Conservation (phyloP, 176 grass and related monocot genomes). For the Eragrostis nindensis region DNA sequence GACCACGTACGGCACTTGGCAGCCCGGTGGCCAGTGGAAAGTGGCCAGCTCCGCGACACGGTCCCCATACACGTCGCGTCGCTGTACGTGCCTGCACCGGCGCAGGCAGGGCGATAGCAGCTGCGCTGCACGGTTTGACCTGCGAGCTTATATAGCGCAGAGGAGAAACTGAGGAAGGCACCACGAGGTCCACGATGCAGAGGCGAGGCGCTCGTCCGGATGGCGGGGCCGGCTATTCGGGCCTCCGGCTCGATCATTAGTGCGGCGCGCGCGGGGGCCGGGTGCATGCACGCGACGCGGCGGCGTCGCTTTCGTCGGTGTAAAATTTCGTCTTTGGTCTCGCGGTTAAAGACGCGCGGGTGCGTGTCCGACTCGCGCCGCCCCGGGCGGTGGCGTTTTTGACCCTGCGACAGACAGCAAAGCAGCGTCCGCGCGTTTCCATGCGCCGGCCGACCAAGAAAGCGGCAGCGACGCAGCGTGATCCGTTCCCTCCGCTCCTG, state of each 20-base stretch:
- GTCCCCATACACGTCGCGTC: not conserved
- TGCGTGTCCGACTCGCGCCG: not conserved
- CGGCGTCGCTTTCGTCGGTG: not conserved
- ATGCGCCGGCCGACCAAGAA: constrained; percentile 26
- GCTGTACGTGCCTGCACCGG: not conserved
- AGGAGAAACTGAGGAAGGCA: not conserved
- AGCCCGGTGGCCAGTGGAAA: not conserved
- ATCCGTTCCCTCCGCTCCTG: not conserved
- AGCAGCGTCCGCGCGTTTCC: not conserved
- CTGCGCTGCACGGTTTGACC: constrained; percentile 22
- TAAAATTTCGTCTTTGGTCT: not conserved
- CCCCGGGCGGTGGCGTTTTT: not conserved
- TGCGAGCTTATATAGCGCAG: not conserved
- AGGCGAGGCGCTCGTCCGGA: too few relatives aligned
- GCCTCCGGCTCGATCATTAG: too few relatives aligned
- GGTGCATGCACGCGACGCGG: not conserved
- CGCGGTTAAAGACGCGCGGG: constrained; percentile 14
- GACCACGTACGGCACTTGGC: not conserved
- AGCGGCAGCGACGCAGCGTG: constrained; percentile 26
- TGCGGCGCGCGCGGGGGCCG: too few relatives aligned
- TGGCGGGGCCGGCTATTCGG: too few relatives aligned
- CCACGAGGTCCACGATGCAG: too few relatives aligned
- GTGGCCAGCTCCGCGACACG: not conserved
- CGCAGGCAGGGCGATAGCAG: too few relatives aligned
- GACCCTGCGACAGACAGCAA: not conserved